Base-by-base conservation (phyloP, 2,329 filamentous ascomycete genomes). In the Colletotrichum sp. region DNA sequence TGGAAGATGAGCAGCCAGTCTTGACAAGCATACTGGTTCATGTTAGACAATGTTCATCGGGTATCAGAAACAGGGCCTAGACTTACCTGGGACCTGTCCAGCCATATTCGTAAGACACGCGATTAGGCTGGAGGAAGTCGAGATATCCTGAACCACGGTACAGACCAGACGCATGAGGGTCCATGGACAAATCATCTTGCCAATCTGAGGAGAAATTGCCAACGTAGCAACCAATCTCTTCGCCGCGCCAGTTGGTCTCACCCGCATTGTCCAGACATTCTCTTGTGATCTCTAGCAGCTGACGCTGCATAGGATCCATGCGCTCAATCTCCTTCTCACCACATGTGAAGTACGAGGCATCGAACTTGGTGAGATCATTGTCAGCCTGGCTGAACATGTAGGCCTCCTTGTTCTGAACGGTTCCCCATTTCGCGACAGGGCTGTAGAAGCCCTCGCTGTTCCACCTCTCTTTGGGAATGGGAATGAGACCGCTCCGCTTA, bases 1-100 rank as follows among this genome's bases (percentile, higher is more conserved):
- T 69, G 0, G 81, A 78, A 0, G 82, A 80, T 1, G 84, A 85
- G 70, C 85, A 87, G 2, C 80, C 85, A 1, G 85, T 86, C 15
- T 84, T 79, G 15, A 86, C 76, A 5, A 80, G 81, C 76, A 85
- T 79, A 62, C 82, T 84, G n/a, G 2, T 0, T 18, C 3, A 21
- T 52, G 64, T 72, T 9, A 72, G 64, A 30, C 0, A 0, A 62
- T 32, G 13, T 18, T n/a, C 16, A n/a, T 13, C 4, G 16, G 1
- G 9, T 8, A 2, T 30, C 9, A 62, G 10, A 18, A 2, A 21
- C 6, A n/a, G 1, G 15, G 6, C 9, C 2, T 8, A 10, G 10
- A 77, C 78, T 59, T 62, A 82, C 82, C 81, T 81, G 1, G 84
- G 83, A 0, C 84, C 84, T 10, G 69, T 81, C 13, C 85, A 76